Conservation (phyloP, 805 yeast species). For the Saturnispora ahearnii region DNA sequence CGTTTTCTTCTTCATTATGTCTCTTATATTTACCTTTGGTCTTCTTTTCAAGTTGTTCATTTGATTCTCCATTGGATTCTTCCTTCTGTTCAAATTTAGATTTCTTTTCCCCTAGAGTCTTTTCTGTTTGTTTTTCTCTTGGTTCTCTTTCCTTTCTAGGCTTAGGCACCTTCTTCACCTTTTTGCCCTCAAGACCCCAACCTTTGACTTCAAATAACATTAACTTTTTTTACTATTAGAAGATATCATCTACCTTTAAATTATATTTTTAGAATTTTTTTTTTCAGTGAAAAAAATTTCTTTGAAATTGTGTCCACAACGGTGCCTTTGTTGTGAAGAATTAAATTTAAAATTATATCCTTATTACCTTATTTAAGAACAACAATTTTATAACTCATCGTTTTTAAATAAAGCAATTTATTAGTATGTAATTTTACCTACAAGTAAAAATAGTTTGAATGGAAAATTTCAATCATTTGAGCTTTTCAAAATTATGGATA, state of each 20-base stretch:
- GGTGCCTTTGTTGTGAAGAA: too few relatives aligned
- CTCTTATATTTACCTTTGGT: slow-evolving; percentile 5
- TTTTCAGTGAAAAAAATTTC: too few relatives aligned
- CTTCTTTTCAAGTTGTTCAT: neutral
- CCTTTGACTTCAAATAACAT: slow-evolving; percentile 67
- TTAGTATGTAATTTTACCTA: too few relatives aligned
- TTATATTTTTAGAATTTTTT: neutral
- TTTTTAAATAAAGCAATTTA: too few relatives aligned
- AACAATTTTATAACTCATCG: too few relatives aligned
- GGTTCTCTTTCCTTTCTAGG: slow-evolving; percentile 15
- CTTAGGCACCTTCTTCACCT: slow-evolving; percentile 39
- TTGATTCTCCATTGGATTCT: neutral
- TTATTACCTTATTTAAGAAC: too few relatives aligned
- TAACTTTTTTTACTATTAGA: neutral
- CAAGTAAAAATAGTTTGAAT: too few relatives aligned
- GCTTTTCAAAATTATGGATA: too few relatives aligned
- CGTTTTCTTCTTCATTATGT: slow-evolving; percentile 2
- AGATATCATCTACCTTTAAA: neutral
- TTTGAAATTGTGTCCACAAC: too few relatives aligned
- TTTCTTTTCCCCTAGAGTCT: slow-evolving; percentile 9
- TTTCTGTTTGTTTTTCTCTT: slow-evolving; percentile 12
- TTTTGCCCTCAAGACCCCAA: slow-evolving; percentile 56
- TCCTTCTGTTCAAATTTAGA: neutral
- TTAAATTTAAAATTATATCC: too few relatives aligned
- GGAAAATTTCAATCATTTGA: too few relatives aligned